Base-by-base conservation (phyloP, 2,329 filamentous ascomycete genomes). In the Ascomycota sp. region DNA sequence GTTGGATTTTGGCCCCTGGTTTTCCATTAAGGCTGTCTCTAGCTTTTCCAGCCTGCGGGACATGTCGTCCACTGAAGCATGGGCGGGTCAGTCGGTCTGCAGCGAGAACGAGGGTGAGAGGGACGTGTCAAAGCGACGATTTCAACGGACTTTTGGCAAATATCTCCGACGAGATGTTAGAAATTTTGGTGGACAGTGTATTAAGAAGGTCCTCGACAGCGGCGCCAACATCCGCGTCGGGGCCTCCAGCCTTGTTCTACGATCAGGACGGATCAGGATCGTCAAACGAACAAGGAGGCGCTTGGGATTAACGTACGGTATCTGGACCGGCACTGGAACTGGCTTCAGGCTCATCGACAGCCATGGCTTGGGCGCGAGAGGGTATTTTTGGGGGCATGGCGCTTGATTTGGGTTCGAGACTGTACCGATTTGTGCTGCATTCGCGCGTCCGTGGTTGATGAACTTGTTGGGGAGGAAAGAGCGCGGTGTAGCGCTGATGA, bases 51-150 rank as follows among this genome's bases (percentile, higher is more conserved):
- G 57, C 19, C 85, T 70, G 35, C 76, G 65, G 10, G 80, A 78
- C 83, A 94, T 93, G 38, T 93, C 83, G 46, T 93, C 85, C 78
- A 94, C 83, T 93, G 35, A 26, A 30, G n/a, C 20, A n/a, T n/a
- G n/a, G 20, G 12, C 7, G 3, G 5, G 27, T 20, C 15, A 28
- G 35, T 43, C 11, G 46, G 38, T 17, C 9, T 17, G 10, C 19
- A 20, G 8, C 12, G 15, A 10, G 3, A 7, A 20, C 20, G 19
- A 9, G 10, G 21, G 7, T 4, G 19, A 9, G 8, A 28, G 10
- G 9, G 3, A 4, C 7, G 8, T 8, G 13, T 7, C 3, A 27
- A 27, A 17, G 25, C 13, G 5, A 2, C 15, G 13, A 17, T 10
- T 2, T 19, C 13, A 8, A 26, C 2, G 57, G 74, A 92, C 83